Base-by-base conservation (phyloP, 495 filamentous ascomycete species). In the Penicillium turbatum region DNA sequence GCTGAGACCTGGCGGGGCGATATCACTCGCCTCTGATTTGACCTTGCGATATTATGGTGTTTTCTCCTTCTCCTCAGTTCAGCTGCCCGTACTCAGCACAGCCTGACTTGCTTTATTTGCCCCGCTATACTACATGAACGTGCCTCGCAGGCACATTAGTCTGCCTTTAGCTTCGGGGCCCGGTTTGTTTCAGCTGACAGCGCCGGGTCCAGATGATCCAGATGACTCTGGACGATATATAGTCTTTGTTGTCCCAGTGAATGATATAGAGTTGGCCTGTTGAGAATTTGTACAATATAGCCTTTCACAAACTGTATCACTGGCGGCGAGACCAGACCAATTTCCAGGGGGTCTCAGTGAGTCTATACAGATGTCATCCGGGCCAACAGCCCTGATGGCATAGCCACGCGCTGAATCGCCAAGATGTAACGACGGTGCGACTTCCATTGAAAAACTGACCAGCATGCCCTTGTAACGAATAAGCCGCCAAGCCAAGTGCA, bases 91-190 rank as follows among this genome's bases (percentile, higher is more conserved):
- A 34, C 16, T 26, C 26, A 12, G n/a, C 46, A 38, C 47, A 39
- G 26, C 24, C 47, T 21, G 17, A 13, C 6, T 26, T n/a, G 5
- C 6, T 17, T 35, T 9, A 13, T 9, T 48, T 34, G 39, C 29
- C 49, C 49, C 49, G 38, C 71, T 76, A 65, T 1, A 89, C 87
- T 32, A 86, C 86, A 65, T 29, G 2, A 89, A 89, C 27, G 86
- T 85, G 44, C 87, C 86, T 39, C 6, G 34, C 7, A 40, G 21
- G 38, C 27, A 45, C 42, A 16, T 45, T 45, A 31, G 42, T 31
- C 31, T 17, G 44, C 11, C 19, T 47, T 49, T 49, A 38, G 34
- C 15, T 12, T 38, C 21, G 10, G 21, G 12, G 17, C 4, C 21
- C 19, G 32, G 13, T 26, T 30, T 26, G 42, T n/a, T 21, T 16